phyloP scores from a whole-genome alignment of 2,329 filamentous ascomycete species.

The Colletotrichum sp. region DNA sequence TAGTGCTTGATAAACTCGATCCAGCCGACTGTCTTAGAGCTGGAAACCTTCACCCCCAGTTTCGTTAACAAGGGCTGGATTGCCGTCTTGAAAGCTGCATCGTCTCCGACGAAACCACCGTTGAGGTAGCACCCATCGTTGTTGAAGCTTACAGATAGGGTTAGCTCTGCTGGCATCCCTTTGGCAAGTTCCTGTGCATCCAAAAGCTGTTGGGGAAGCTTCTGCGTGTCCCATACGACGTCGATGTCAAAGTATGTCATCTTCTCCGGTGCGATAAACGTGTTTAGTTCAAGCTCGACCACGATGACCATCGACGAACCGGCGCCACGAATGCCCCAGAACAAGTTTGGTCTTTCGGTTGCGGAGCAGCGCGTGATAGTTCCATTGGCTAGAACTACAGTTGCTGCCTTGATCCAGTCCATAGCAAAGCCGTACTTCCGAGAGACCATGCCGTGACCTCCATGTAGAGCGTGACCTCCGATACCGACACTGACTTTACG shows the following conservation, averaged over 20 bases:
- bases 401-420: constrained; percentile 39
- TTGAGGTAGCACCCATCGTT: constrained; percentile 6
- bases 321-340: constrained; percentile 48
- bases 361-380: constrained; percentile 34
- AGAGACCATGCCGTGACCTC: constrained; percentile 40
- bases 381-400: constrained; percentile 40
- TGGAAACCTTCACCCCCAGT: background rate
- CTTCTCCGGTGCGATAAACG: constrained; percentile 37
- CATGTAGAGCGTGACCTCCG: constrained; percentile 44
- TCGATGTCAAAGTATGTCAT: constrained; percentile 29
- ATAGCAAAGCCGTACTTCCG: constrained; percentile 31
- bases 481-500: constrained; percentile 39
- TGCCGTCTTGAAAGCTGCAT: background rate
- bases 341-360: constrained; percentile 41
- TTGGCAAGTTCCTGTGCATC: background rate
- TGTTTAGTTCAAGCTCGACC: constrained; percentile 41
- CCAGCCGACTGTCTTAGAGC: constrained; percentile 7
- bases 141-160: constrained; percentile 22
- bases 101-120: background rate
- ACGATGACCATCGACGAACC: constrained; percentile 48
- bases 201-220: background rate
- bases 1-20: constrained; percentile 9
- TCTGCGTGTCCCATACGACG: background rate
- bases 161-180: constrained; percentile 28
- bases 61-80: background rate